A percentile compares a stretch with the other conserved stretches of the same genome.
These are phyloP conservation scores for Geotrichum restrictum DNA, from an alignment of 1,139 yeast species.

Conservation along the genomic window DNA sequence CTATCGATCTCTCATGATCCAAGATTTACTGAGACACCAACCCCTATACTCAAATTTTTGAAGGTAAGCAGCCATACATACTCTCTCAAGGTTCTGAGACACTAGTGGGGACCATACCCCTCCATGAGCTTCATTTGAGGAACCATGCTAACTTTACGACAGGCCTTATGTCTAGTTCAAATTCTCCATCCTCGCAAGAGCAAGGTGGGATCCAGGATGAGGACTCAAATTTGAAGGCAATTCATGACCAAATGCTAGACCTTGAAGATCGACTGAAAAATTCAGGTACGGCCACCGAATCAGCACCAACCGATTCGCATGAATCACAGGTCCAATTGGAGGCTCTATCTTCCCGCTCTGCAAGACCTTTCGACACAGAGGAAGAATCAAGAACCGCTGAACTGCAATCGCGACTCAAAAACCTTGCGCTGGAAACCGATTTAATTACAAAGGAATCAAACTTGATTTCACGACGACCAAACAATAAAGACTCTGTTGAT, in stretches of 20 bases:
- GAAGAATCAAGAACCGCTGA: constrained; percentile 16
- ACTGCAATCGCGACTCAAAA: constrained; percentile 14
- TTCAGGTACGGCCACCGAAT: constrained; percentile 18
- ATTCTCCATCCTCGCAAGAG: constrained; percentile 12
- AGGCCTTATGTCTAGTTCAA: constrained; percentile 6
- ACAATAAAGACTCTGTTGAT: constrained; percentile 5
- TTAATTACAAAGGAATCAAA: constrained; percentile 14
- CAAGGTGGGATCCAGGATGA: constrained; percentile 5
- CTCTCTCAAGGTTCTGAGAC: too few relatives aligned
- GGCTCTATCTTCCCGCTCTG: constrained; percentile 13
- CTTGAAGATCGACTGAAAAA: constrained; percentile 19
- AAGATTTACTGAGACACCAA: too few relatives aligned
- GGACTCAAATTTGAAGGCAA: constrained; percentile 5
- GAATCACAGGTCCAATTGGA: constrained; percentile 21
- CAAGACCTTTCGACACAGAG: not conserved
- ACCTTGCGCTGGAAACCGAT: constrained; percentile 13
- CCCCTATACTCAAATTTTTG: not conserved
- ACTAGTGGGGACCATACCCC: too few relatives aligned
- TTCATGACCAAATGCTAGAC: constrained; percentile 15
- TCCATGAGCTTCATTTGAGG: not conserved
- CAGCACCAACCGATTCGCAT: constrained; percentile 19
- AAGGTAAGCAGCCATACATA: not conserved
- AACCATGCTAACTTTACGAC: not conserved
- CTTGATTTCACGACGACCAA: constrained; percentile 6
- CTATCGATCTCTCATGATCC: too few relatives aligned